These are phyloP conservation scores for Russula dissimulans DNA, from an alignment of 768 basidiomycete species.

Conservation along the genomic window DNA sequence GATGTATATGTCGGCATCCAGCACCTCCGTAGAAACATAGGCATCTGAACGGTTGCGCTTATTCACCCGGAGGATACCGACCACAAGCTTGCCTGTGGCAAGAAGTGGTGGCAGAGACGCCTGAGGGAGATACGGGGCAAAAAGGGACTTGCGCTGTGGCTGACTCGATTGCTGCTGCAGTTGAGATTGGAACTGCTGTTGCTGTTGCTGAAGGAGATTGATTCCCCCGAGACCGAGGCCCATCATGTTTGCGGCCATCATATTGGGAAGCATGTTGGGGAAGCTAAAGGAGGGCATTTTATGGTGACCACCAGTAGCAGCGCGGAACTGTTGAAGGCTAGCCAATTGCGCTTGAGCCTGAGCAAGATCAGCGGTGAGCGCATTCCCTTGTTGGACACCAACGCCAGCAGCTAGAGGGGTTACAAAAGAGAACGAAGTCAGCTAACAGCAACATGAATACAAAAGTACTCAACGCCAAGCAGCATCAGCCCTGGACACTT, in stretches of 20 bases:
- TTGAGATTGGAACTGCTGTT: conserved; percentile 92
- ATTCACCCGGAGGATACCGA: conserved; percentile 94
- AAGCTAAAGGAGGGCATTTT: conserved; percentile 98
- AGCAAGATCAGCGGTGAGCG: conserved; percentile 77
- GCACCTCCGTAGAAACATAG: conserved; percentile 94
- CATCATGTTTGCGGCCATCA: conserved; percentile 97
- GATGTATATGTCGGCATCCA: conserved; percentile 98
- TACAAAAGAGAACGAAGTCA: conserved; percentile 10
- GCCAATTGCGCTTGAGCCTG: conserved; percentile 96
- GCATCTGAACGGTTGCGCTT: conserved; percentile 98
- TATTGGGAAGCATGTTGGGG: conserved; percentile 95
- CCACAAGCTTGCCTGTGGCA: conserved; percentile 94
- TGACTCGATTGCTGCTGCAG: conserved; percentile 87
- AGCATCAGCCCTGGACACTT: conserved; percentile 66
- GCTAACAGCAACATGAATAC: not conserved
- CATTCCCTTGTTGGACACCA: conserved; percentile 45
- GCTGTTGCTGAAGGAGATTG: conserved; percentile 85
- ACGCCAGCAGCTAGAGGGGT: conserved; percentile 60
- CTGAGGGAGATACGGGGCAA: conserved; percentile 97
- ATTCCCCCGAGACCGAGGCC: conserved; percentile 74
- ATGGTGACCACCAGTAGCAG: conserved; percentile 86
- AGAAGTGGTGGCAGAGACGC: conserved; percentile 94
- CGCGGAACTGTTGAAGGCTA: conserved; percentile 94
- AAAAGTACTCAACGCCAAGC: conserved; percentile 85
- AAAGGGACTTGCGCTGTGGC: conserved; percentile 95